Conservation (phyloP, 1,284 basidiomycete genomes). For the Apiotrichum mycotoxinovorans region DNA sequence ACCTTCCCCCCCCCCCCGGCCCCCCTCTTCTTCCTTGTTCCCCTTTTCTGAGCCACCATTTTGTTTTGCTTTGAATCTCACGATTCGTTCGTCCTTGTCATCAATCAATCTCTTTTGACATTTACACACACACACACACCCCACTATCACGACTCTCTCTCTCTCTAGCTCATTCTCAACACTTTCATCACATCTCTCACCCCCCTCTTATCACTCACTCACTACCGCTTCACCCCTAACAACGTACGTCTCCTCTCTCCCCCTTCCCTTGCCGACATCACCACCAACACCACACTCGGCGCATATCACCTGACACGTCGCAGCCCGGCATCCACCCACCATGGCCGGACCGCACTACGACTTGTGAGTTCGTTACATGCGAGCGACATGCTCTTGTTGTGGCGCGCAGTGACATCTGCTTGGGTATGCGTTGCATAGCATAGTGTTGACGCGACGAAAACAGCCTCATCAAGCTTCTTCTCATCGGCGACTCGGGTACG, state of each 20-base stretch:
- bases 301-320: neutral
- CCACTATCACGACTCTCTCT: too few species aligned
- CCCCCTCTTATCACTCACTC: neutral
- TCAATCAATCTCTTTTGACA: too few species aligned
- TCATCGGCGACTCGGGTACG: conserved; percentile 92
- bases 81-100: too few species aligned
- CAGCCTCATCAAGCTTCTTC: conserved; percentile 86
- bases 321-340: conserved; percentile 1
- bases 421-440: neutral
- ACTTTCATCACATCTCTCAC: neutral
- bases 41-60: too few species aligned
- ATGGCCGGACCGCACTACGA: conserved; percentile 51
- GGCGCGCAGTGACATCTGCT: neutral
- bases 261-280: neutral
- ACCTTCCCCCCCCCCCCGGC: too few species aligned
- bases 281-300: neutral
- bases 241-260: neutral
- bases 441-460: too few species aligned
- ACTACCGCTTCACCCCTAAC: neutral
- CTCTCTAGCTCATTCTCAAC: too few species aligned
- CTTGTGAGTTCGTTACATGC: conserved; percentile 37
- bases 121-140: too few species aligned
- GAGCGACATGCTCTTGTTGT: too few species aligned
- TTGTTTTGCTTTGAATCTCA: too few species aligned
- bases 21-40: too few species aligned